phyloP scores from a whole-genome alignment of 345 rosid genomes.

The Crucihimalaya himalaica region DNA sequence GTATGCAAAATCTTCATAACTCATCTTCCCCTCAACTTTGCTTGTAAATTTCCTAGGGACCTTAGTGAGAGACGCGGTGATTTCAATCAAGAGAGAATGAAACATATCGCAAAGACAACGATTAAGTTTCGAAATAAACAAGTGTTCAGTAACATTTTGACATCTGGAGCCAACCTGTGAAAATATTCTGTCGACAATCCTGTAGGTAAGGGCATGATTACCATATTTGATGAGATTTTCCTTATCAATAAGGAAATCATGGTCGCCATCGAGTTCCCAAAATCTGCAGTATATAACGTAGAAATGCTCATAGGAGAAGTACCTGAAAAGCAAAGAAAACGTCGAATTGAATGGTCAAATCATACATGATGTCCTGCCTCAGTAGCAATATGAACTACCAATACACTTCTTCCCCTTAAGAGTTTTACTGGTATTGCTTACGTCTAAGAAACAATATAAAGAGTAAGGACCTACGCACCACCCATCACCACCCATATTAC shows the following conservation, averaged over 20 bases:
- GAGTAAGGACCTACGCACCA: background rate
- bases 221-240: conserved; percentile 82
- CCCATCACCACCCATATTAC: conserved; percentile 2
- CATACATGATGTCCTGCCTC: conserved; percentile 2
- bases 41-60: conserved; percentile 77
- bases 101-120: background rate
- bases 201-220: conserved; percentile 80
- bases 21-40: conserved; percentile 78
- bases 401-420: background rate
- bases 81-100: background rate
- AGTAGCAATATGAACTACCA: conserved; percentile 1
- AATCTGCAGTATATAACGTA: conserved; percentile 85
- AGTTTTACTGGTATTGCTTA: background rate
- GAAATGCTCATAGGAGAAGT: conserved; percentile 92
- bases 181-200: conserved; percentile 85
- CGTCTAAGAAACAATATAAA: background rate
- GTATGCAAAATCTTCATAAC: conserved; percentile 93
- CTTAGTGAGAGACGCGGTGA: conserved; percentile 38
- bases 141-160: conserved; percentile 38
- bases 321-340: conserved; percentile 50
- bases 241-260: conserved; percentile 78
- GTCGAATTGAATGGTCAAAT: conserved; percentile 5
- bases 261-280: conserved; percentile 84
- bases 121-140: background rate
- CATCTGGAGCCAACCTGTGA: conserved; percentile 65